A percentile compares a stretch with the other conserved stretches of the same genome.
Evolutionary conservation across 352 stramenopile species (phyloP).

Genomic region (Phytopythium chamaehyphon): DNA sequence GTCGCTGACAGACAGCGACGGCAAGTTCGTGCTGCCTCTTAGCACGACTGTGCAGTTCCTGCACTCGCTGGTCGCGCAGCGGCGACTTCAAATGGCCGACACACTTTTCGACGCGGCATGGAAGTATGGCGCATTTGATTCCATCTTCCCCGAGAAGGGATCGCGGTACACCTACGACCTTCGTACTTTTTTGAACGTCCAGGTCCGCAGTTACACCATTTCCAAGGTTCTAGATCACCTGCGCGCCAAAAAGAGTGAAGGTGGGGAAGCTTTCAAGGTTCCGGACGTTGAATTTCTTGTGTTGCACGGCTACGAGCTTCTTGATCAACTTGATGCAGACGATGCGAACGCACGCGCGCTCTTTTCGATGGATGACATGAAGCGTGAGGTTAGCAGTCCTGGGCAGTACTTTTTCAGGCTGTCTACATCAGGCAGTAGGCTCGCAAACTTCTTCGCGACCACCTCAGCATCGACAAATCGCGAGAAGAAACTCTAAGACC

Average conservation of each 20-base stretch:
- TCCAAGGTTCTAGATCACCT: slow-evolving; percentile 55
- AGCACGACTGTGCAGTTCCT: slow-evolving; percentile 57
- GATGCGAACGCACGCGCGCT: slow-evolving; percentile 56
- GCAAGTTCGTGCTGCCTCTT: slow-evolving; percentile 58
- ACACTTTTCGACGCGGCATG: slow-evolving; percentile 53
- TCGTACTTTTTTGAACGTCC: slow-evolving; percentile 45
- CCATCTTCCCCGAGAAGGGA: slow-evolving; percentile 45
- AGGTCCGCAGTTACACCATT: slow-evolving; percentile 62
- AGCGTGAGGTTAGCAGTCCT: slow-evolving; percentile 31
- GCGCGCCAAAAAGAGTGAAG: slow-evolving; percentile 19
- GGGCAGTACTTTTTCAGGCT: slow-evolving; percentile 65
- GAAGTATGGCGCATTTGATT: slow-evolving; percentile 44
- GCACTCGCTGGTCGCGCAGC: slow-evolving; percentile 68
- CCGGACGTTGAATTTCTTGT: slow-evolving; percentile 72
- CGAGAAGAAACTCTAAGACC: slow-evolving; percentile 23
- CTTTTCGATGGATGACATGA: slow-evolving; percentile 87
- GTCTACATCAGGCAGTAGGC: slow-evolving; percentile 27
- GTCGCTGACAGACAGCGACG: slow-evolving; percentile 41
- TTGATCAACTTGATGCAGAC: slow-evolving; percentile 76
- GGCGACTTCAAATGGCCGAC: slow-evolving; percentile 58
- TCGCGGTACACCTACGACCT: slow-evolving; percentile 60
- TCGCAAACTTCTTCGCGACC: slow-evolving; percentile 59
- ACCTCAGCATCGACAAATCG: slow-evolving; percentile 30
- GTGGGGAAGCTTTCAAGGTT: slow-evolving; percentile 34
- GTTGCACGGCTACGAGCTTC: slow-evolving; percentile 67